A percentile compares a stretch with the other conserved stretches of the same genome.
Evolutionary conservation across 2,329 filamentous ascomycete species (phyloP).

Genomic region (Calonectria honghensis): DNA sequence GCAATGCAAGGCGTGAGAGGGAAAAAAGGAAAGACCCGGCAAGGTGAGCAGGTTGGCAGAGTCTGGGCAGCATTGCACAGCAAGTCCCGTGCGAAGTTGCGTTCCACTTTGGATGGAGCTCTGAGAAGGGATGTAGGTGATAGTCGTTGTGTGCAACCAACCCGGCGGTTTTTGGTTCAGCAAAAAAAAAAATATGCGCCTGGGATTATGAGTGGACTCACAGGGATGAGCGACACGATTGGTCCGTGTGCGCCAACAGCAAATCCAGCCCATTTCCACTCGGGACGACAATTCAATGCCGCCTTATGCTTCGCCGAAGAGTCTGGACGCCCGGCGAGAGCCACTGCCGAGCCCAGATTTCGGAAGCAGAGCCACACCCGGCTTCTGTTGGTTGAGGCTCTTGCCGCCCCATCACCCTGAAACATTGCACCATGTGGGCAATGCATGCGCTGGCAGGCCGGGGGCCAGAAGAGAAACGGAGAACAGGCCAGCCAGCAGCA

Average conservation of each 20-base stretch:
- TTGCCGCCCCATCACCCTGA: constrained; percentile 35
- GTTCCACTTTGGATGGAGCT: constrained; percentile 35
- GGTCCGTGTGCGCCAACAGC: constrained; percentile 11
- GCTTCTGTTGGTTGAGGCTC: constrained; percentile 30
- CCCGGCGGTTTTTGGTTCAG: constrained; percentile 15
- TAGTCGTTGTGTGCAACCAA: constrained; percentile 23
- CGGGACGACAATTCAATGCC: constrained; percentile 26
- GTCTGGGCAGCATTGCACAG: constrained; percentile 11
- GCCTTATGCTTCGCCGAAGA: constrained; percentile 5
- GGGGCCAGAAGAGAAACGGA: not conserved
- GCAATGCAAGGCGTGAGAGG: constrained; percentile 15
- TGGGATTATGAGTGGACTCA: not conserved
- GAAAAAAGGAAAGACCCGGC: not conserved
- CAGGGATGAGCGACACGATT: constrained; percentile 16
- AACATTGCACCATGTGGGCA: constrained; percentile 34
- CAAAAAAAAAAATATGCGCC: constrained; percentile 23
- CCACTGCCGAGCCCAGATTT: constrained; percentile 18
- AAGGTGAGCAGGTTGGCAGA: not conserved
- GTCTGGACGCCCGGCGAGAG: constrained; percentile 8
- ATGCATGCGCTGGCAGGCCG: constrained; percentile 39
- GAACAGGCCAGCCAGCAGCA: not conserved
- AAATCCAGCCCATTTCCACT: not conserved
- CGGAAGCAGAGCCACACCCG: not conserved
- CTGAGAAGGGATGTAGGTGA: constrained; percentile 24
- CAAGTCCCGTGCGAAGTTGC: constrained; percentile 22